These are phyloP conservation scores for Candida nitratophila DNA, from an alignment of 805 yeast species.

Conservation along the genomic window DNA sequence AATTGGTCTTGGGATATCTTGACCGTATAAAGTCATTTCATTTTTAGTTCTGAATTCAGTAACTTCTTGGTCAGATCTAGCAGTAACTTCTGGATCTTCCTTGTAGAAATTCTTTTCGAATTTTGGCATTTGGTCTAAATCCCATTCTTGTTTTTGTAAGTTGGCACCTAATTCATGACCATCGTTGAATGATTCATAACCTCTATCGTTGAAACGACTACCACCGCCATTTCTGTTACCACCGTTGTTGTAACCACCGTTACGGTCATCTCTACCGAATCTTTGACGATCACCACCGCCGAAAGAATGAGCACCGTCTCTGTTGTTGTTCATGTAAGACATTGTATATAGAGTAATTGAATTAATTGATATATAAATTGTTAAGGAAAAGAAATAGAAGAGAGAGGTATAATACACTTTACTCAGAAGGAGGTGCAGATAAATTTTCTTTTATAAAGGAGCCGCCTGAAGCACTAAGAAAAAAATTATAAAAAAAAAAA, in stretches of 20 bases:
- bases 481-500: not conserved
- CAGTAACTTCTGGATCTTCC: conserved; percentile 74
- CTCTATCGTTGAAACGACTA: conserved; percentile 27
- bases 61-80: conserved; percentile 70
- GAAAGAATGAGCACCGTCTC: conserved; percentile 25
- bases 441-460: no score
- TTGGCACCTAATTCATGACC: conserved; percentile 37
- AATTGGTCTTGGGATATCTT: conserved; percentile 90
- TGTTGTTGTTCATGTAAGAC: conserved; percentile 36
- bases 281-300: conserved; percentile 32
- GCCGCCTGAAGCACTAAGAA: not conserved
- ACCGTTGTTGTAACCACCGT: conserved; percentile 22
- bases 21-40: conserved; percentile 82
- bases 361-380: not conserved
- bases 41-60: conserved; percentile 67
- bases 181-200: conserved; percentile 30
- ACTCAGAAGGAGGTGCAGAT: conserved; percentile 1
- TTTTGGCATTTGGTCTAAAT: conserved; percentile 65
- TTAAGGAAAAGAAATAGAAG: not conserved
- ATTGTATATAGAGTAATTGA: conserved; percentile 14
- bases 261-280: conserved; percentile 28
- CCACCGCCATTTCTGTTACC: conserved; percentile 28
- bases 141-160: conserved; percentile 76
- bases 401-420: not conserved
- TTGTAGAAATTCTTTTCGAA: conserved; percentile 93